A percentile compares a stretch with the other conserved stretches of the same genome.
Conservation (phyloP, 768 basidiomycete species). For the Cubamyces lactineus region DNA sequence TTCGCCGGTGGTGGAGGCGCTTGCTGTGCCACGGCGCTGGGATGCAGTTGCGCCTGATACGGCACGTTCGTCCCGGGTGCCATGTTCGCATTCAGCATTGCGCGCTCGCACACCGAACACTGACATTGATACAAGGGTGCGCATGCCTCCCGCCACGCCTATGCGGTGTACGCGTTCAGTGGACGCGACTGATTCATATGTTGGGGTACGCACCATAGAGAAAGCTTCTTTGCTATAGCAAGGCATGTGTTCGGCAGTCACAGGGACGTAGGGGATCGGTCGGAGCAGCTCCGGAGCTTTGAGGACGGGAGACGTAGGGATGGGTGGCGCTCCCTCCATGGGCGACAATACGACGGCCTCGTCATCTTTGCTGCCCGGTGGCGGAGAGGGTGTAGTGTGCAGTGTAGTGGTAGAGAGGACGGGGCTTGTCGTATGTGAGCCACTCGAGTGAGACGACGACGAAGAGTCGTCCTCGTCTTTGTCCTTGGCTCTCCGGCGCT, state of each 20-base stretch:
- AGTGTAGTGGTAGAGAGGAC: slow-evolving; percentile 74
- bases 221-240: slow-evolving; percentile 62
- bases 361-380: slow-evolving; percentile 49
- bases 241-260: slow-evolving; percentile 56
- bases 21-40: slow-evolving; percentile 5
- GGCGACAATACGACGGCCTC: slow-evolving; percentile 32
- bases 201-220: slow-evolving; percentile 48
- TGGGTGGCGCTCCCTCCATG: slow-evolving; percentile 29
- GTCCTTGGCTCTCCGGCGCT: slow-evolving; percentile 26
- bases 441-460: slow-evolving; percentile 52
- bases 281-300: slow-evolving; percentile 61
- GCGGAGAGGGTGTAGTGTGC: slow-evolving; percentile 79
- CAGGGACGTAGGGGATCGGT: slow-evolving; percentile 71
- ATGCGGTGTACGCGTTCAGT: neutral
- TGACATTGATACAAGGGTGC: slow-evolving; percentile 71
- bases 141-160: slow-evolving; percentile 80
- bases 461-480: slow-evolving; percentile 53
- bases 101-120: slow-evolving; percentile 74
- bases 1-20: neutral
- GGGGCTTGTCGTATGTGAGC: slow-evolving; percentile 68
- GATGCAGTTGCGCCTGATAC: slow-evolving; percentile 29
- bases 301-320: slow-evolving; percentile 61
- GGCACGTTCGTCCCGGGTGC: slow-evolving; percentile 41
- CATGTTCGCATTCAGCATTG: slow-evolving; percentile 55
- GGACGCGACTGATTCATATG: slow-evolving; percentile 3